Conservation (phyloP, 352 stramenopile genomes). For the Pythium pyrilobum region DNA sequence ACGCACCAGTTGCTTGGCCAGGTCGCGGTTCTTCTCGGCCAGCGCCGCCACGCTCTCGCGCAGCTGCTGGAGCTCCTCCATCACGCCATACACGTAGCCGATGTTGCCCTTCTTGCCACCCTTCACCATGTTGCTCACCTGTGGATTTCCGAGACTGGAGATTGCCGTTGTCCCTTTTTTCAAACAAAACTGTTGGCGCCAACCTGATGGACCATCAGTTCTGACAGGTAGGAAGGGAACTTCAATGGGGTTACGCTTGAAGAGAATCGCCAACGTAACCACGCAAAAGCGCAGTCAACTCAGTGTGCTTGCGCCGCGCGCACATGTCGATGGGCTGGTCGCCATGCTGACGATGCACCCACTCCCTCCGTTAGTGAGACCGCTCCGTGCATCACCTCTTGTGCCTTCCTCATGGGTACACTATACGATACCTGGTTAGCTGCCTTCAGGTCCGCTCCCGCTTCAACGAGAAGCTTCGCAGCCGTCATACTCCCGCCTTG, state of each 20-base stretch:
- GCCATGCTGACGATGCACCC: background rate
- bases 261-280: background rate
- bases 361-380: background rate
- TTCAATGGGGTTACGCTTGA: conserved; percentile 13
- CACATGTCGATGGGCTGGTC: conserved; percentile 13
- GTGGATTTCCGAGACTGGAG: no score
- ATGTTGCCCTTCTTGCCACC: conserved; percentile 24
- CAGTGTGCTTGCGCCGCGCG: conserved; percentile 12
- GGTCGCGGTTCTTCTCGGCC: conserved; percentile 49
- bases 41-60: conserved; percentile 35
- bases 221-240: conserved; percentile 13
- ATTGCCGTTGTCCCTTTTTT: background rate
- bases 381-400: background rate
- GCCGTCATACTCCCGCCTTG: conserved; percentile 6
- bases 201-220: conserved; percentile 3
- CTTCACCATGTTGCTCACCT: conserved; percentile 20
- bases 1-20: conserved; percentile 60
- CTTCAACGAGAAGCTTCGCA: conserved; percentile 2
- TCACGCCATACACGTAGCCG: conserved; percentile 48
- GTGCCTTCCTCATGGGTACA: no score
- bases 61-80: conserved; percentile 58
- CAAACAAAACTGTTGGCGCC: background rate
- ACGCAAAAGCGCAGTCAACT: conserved; percentile 12
- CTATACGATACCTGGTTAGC: conserved; percentile 13
- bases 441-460: background rate